These are phyloP conservation scores for Penicillium sclerotigenum DNA, from an alignment of 2,329 filamentous ascomycete genomes.

Conservation along the genomic window DNA sequence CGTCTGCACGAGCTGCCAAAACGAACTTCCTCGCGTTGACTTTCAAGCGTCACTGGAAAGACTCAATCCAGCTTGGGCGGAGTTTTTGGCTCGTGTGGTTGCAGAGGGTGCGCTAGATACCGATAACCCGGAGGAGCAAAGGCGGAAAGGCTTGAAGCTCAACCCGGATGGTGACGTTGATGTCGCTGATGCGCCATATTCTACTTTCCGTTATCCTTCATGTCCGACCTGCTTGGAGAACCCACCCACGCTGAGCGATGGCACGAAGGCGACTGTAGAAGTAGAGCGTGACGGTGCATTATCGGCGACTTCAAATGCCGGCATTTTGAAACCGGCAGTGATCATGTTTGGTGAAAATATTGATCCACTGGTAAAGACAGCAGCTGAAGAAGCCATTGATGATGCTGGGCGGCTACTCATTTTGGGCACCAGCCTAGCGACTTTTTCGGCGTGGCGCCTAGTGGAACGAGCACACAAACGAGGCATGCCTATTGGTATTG, in stretches of 20 bases:
- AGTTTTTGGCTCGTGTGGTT: constrained; percentile 69
- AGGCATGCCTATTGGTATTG: constrained; percentile 78
- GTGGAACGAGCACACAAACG: constrained; percentile 78
- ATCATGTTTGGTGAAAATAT: constrained; percentile 97
- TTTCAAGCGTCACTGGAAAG: constrained; percentile 74
- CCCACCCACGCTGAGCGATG: constrained; percentile 57
- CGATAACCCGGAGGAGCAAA: constrained; percentile 69
- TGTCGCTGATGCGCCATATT: constrained; percentile 79
- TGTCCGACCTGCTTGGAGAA: constrained; percentile 74
- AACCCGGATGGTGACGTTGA: constrained; percentile 97
- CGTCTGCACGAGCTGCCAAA: constrained; percentile 74
- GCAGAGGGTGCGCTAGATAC: constrained; percentile 72
- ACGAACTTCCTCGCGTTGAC: constrained; percentile 64
- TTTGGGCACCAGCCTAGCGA: constrained; percentile 85
- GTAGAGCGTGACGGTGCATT: constrained; percentile 80
- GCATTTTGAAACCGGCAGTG: constrained; percentile 87
- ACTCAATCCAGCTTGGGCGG: constrained; percentile 83
- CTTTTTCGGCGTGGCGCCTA: constrained; percentile 90
- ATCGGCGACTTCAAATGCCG: constrained; percentile 62
- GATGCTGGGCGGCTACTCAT: constrained; percentile 71
- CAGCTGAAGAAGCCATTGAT: constrained; percentile 78
- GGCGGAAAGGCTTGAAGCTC: constrained; percentile 67
- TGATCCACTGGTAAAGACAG: constrained; percentile 62
- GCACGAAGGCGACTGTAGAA: constrained; percentile 58
- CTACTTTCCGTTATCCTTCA: constrained; percentile 84